Conservation (phyloP, 352 stramenopile species). For the Halophytophthora batemanensis region DNA sequence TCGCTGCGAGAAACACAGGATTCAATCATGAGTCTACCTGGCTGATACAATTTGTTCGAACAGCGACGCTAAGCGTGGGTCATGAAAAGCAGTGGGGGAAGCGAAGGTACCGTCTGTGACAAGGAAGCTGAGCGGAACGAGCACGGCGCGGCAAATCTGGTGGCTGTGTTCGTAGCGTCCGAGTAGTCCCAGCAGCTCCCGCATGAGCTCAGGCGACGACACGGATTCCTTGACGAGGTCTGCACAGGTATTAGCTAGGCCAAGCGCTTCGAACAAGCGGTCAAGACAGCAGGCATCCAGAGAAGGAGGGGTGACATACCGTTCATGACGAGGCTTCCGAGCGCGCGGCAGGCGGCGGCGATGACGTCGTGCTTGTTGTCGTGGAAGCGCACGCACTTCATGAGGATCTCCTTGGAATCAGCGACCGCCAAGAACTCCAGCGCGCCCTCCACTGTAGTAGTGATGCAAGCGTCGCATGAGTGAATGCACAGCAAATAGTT, state of each 20-base stretch:
- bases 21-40: not conserved
- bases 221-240: conserved; percentile 71
- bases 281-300: too few species aligned
- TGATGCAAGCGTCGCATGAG: not conserved
- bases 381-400: conserved; percentile 74
- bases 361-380: conserved; percentile 79
- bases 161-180: conserved; percentile 51
- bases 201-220: conserved; percentile 40
- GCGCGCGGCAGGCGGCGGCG: conserved; percentile 46
- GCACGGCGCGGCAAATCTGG: conserved; percentile 40
- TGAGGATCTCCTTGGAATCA: conserved; percentile 55
- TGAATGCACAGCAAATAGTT: not conserved
- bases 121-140: conserved; percentile 63
- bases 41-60: not conserved
- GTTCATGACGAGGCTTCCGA: conserved; percentile 73
- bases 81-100: not conserved
- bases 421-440: conserved; percentile 62
- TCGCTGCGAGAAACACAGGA: conserved; percentile 23
- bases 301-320: conserved; percentile 23
- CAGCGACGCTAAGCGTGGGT: not conserved
- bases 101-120: conserved; percentile 52
- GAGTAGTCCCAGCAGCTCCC: conserved; percentile 55
- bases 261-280: not conserved
- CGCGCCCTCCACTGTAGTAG: conserved; percentile 45
- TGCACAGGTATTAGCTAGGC: conserved; percentile 8